Evolutionary conservation across 2,329 filamentous ascomycete genomes (phyloP).

Genomic region (Hypoxylon sp.): DNA sequence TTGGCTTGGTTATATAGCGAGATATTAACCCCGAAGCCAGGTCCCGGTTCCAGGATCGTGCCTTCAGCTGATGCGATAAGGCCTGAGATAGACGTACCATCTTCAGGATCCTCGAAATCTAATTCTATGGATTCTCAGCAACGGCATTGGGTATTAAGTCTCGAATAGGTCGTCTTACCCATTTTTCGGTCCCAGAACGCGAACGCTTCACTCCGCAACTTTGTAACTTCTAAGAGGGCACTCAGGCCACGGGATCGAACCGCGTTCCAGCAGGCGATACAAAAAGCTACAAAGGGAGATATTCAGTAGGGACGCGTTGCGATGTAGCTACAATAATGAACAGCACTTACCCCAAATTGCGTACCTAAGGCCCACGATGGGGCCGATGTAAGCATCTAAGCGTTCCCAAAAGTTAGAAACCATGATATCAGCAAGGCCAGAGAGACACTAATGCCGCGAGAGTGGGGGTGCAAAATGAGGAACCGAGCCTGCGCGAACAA

Average conservation of each 20-base stretch:
- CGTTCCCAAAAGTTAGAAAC: not conserved
- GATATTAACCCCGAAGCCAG: slow-evolving; percentile 62
- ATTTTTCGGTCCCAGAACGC: not conserved
- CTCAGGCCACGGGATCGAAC: slow-evolving; percentile 2
- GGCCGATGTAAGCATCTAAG: not conserved
- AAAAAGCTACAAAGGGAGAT: not conserved
- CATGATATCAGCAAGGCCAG: not conserved
- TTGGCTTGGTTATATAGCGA: slow-evolving; percentile 54
- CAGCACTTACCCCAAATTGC: not conserved
- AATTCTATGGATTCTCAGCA: not conserved
- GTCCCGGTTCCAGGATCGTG: slow-evolving; percentile 61
- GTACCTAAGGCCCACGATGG: not conserved
- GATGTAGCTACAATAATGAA: not conserved
- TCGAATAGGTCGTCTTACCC: not conserved
- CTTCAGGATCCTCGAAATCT: slow-evolving; percentile 41
- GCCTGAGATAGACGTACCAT: slow-evolving; percentile 55
- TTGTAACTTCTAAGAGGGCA: not conserved
- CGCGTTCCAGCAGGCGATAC: not conserved
- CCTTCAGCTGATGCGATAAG: slow-evolving; percentile 51
- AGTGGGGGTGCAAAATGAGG: not conserved
- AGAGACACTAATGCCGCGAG: not conserved
- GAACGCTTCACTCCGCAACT: slow-evolving; percentile 8
- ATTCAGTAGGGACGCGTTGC: not conserved
- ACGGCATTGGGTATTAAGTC: not conserved
- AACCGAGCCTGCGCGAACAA: not conserved